These are phyloP conservation scores for Candida chilensis DNA, from an alignment of 805 yeast species.

Conservation along the genomic window DNA sequence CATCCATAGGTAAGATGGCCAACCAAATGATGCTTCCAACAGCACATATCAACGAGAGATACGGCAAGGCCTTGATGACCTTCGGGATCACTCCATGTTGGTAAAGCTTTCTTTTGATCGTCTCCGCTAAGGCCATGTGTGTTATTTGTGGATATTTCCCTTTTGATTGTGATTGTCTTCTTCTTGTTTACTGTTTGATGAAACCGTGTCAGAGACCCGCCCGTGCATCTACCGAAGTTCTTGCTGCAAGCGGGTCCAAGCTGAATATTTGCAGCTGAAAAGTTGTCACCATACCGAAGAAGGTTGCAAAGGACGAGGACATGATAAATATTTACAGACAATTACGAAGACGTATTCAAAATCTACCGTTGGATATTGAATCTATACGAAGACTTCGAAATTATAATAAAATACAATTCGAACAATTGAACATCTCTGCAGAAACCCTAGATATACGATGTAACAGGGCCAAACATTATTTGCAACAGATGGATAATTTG, in stretches of 20 bases:
- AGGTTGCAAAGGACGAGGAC: not conserved
- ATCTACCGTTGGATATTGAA: not conserved
- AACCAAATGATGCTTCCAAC: slow-evolving; percentile 33
- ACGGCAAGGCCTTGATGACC: slow-evolving; percentile 20
- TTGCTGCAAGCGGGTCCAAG: no score
- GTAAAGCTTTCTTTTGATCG: slow-evolving; percentile 24
- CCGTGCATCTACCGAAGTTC: no score
- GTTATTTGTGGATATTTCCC: not conserved
- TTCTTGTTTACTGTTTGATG: no score
- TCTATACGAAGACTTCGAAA: not conserved
- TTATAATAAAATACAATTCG: not conserved
- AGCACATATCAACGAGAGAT: slow-evolving; percentile 20
- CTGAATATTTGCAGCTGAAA: no score
- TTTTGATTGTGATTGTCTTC: not conserved
- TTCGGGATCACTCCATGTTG: slow-evolving; percentile 29
- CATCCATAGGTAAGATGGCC: slow-evolving; percentile 64
- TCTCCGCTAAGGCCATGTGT: slow-evolving; percentile 34
- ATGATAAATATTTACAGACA: not conserved
- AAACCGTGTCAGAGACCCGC: not conserved
- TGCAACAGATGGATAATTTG: no score
- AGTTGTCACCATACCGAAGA: not conserved
- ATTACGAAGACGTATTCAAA: not conserved
- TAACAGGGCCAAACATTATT: no score
- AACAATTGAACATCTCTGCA: no score
- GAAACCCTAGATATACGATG: no score